Conservation (phyloP, 768 basidiomycete genomes). For the Mycena chlorophos region DNA sequence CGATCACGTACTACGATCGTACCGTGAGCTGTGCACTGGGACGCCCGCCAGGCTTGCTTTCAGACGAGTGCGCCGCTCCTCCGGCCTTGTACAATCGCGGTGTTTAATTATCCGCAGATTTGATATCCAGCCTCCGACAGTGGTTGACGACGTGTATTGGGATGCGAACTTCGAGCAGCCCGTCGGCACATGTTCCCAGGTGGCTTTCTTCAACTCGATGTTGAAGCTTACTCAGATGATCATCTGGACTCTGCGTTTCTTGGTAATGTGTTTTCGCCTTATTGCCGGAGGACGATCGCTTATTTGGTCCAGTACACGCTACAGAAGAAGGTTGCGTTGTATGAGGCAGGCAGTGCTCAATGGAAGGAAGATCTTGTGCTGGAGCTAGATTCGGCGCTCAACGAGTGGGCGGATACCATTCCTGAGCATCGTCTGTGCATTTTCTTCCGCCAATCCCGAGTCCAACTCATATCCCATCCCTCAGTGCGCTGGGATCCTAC, state of each 20-base stretch:
- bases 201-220: not conserved
- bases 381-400: slow-evolving; percentile 1
- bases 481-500: slow-evolving; percentile 19
- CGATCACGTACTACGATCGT: not conserved
- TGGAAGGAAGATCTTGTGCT: not conserved
- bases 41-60: slow-evolving; percentile 5
- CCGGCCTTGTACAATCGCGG: not conserved
- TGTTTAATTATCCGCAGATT: slow-evolving; percentile 5
- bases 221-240: not conserved
- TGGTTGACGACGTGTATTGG: slow-evolving; percentile 4
- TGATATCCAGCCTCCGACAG: slow-evolving; percentile 2
- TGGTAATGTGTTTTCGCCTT: not conserved
- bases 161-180: not conserved
- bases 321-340: not conserved
- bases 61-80: slow-evolving; percentile 4
- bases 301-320: not conserved
- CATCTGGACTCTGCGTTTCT: not conserved
- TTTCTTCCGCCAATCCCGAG: not conserved
- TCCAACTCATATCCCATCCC: not conserved
- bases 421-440: slow-evolving; percentile 10
- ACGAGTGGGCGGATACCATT: slow-evolving; percentile 12
- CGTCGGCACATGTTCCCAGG: not conserved
- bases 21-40: slow-evolving; percentile 9
- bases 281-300: not conserved
- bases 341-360: not conserved